A percentile compares a stretch with the other conserved stretches of the same genome.
These are phyloP conservation scores for Rutstroemia sydowiana DNA, from an alignment of 2,329 filamentous ascomycete genomes.

Conservation along the genomic window DNA sequence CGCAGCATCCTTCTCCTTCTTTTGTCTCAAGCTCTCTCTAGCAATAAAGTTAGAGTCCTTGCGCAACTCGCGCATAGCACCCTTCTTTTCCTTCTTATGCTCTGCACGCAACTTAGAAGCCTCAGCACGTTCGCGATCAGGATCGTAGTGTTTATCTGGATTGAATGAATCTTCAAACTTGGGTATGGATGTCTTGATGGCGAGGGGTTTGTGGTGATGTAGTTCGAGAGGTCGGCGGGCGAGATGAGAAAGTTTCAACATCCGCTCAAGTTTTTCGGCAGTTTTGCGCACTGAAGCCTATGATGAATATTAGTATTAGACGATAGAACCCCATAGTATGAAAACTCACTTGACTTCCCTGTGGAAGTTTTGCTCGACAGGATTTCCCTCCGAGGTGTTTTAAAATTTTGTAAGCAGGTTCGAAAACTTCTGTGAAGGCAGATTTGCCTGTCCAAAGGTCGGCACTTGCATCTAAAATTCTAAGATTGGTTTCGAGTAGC, in stretches of 20 bases:
- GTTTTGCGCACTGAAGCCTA: constrained; percentile 22
- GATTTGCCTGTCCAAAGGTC: constrained; percentile 67
- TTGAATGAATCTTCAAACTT: constrained; percentile 97
- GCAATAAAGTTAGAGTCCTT: constrained; percentile 95
- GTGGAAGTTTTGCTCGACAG: constrained; percentile 44
- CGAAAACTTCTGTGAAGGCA: constrained; percentile 74
- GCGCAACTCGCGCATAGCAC: constrained; percentile 83
- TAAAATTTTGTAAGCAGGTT: constrained; percentile 51
- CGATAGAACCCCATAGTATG: not conserved
- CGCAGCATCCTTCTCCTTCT: constrained; percentile 85
- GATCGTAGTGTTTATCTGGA: constrained; percentile 94
- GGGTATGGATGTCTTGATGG: constrained; percentile 81
- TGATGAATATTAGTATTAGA: not conserved
- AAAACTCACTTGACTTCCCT: constrained; percentile 21
- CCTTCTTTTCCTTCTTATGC: constrained; percentile 77
- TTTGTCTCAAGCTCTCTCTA: constrained; percentile 79
- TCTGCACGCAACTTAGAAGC: constrained; percentile 56
- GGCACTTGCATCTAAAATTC: constrained; percentile 60
- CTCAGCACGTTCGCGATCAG: constrained; percentile 82
- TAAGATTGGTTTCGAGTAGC: constrained; percentile 54
- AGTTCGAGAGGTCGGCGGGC: constrained; percentile 73
- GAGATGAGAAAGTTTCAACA: constrained; percentile 54
- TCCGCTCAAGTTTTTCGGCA: constrained; percentile 40
- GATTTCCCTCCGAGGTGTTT: constrained; percentile 51
- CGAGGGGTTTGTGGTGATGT: constrained; percentile 80